Percentiles rank a stretch among this genome's conserved stretches.
Conservation (phyloP, 108 stramenopile genomes). For the Nitzschia sp. region DNA sequence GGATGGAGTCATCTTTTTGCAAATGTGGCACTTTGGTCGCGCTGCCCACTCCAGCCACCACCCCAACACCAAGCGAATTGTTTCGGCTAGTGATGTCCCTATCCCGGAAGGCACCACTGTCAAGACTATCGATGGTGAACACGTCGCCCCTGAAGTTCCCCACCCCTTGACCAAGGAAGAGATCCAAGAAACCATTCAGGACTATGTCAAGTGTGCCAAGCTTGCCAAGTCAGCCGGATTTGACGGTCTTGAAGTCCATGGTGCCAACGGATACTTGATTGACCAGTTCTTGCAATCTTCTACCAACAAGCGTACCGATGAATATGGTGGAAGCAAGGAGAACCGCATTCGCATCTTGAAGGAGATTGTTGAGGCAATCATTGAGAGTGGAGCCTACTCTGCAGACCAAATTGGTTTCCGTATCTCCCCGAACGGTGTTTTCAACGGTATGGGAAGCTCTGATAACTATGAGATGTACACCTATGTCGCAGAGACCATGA, state of each 20-base stretch:
- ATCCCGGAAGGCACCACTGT: constrained; percentile 30
- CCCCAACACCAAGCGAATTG: constrained; percentile 37
- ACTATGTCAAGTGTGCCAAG: constrained; percentile 44
- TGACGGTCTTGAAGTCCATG: constrained; percentile 63
- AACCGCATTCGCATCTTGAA: constrained; percentile 66
- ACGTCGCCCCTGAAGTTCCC: constrained; percentile 52
- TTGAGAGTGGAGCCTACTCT: constrained; percentile 53
- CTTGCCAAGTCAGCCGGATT: constrained; percentile 48
- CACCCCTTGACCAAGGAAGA: constrained; percentile 50
- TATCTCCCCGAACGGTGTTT: constrained; percentile 72
- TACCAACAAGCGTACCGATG: constrained; percentile 50
- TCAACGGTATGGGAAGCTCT: constrained; percentile 58
- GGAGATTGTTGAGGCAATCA: constrained; percentile 59
- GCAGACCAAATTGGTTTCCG: constrained; percentile 61
- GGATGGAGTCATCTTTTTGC: constrained; percentile 51
- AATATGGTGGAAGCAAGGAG: constrained; percentile 58
- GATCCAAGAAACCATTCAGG: constrained; percentile 34
- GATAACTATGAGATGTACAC: constrained; percentile 58
- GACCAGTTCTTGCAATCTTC: constrained; percentile 50
- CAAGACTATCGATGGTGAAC: constrained; percentile 30
- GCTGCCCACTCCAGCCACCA: constrained; percentile 47
- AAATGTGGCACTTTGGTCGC: constrained; percentile 76
- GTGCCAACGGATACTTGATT: constrained; percentile 66
- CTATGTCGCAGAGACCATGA: constrained; percentile 45
- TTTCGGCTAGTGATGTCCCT: constrained; percentile 21